Percentiles rank a stretch among this genome's conserved stretches.
Evolutionary conservation across 2,329 filamentous ascomycete genomes (phyloP).

Genomic region (Sporothrix humicola): DNA sequence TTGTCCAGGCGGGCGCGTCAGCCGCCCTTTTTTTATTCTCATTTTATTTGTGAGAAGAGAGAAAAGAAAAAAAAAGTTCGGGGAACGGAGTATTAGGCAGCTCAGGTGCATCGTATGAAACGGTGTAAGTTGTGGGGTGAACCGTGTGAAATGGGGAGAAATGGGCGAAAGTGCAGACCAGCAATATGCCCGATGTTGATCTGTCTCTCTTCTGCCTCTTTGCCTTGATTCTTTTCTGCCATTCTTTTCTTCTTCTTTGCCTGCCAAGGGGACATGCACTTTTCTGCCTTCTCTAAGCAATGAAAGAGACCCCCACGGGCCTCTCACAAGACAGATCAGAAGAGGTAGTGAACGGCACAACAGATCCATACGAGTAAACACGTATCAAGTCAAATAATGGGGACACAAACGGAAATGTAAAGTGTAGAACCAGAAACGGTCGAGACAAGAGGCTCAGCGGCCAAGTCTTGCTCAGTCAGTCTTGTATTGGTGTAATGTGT

Average conservation of each 20-base stretch:
- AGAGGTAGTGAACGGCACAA: background rate
- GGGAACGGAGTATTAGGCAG: too few relatives aligned
- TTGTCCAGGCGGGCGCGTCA: conserved; percentile 2
- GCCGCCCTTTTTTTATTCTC: background rate
- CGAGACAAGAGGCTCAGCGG: conserved; percentile 21
- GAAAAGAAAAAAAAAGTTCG: too few relatives aligned
- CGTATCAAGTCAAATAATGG: background rate
- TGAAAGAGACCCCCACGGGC: background rate
- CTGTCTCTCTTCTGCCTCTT: conserved; percentile 1
- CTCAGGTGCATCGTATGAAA: conserved; percentile 2
- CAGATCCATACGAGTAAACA: background rate
- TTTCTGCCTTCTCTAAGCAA: background rate
- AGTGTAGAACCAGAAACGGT: conserved; percentile 1
- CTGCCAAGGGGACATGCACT: conserved; percentile 1
- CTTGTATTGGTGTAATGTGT: conserved; percentile 10
- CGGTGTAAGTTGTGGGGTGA: conserved; percentile 11
- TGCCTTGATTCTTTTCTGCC: background rate
- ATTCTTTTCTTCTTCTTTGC: background rate
- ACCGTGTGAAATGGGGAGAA: background rate
- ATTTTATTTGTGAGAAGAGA: background rate
- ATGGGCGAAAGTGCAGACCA: background rate
- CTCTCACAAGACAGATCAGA: background rate
- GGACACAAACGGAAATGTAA: background rate
- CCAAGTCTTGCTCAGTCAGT: conserved; percentile 16
- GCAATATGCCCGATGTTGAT: background rate